phyloP scores from a whole-genome alignment of 495 filamentous ascomycete genomes.

The Rusavskia elegans region DNA sequence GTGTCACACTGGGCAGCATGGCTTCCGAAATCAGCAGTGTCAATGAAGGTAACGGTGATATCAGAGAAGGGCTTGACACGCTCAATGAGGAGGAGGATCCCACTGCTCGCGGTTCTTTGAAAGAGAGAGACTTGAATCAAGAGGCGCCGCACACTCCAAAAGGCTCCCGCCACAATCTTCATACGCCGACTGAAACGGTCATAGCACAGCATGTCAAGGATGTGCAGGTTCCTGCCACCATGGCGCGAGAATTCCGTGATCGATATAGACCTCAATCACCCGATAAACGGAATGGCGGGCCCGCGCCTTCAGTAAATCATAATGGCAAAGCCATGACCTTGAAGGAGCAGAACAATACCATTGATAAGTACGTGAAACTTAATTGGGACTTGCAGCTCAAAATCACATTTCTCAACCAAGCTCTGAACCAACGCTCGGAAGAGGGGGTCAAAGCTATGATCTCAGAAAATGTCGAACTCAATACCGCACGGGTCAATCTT shows the following conservation, averaged over 20 bases:
- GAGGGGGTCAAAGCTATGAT: conserved; percentile 96
- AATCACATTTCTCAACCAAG: conserved; percentile 69
- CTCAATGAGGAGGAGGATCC: conserved; percentile 41
- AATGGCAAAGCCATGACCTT: conserved; percentile 75
- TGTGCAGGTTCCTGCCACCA: conserved; percentile 76
- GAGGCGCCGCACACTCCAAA: conserved; percentile 27
- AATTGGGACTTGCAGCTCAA: conserved; percentile 81
- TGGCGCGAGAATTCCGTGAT: conserved; percentile 68
- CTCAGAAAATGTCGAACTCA: conserved; percentile 88
- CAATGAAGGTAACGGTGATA: conserved; percentile 38
- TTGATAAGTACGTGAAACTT: conserved; percentile 85
- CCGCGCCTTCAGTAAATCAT: conserved; percentile 37
- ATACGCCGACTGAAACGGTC: conserved; percentile 68
- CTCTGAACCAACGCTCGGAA: conserved; percentile 81
- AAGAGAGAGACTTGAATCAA: conserved; percentile 24
- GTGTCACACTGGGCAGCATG: conserved; percentile 85
- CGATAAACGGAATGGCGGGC: conserved; percentile 33
- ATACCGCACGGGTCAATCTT: conserved; percentile 70
- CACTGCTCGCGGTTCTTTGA: conserved; percentile 22
- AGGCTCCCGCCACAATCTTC: conserved; percentile 22
- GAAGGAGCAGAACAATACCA: conserved; percentile 93
- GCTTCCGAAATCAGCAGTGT: conserved; percentile 77
- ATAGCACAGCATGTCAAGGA: conserved; percentile 76
- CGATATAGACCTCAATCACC: conserved; percentile 38
- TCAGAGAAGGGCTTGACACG: conserved; percentile 37